Percentiles rank a stretch among this genome's conserved stretches.
phyloP scores from a whole-genome alignment of 2,329 filamentous ascomycete genomes.

The Hypoxylon sp. region DNA sequence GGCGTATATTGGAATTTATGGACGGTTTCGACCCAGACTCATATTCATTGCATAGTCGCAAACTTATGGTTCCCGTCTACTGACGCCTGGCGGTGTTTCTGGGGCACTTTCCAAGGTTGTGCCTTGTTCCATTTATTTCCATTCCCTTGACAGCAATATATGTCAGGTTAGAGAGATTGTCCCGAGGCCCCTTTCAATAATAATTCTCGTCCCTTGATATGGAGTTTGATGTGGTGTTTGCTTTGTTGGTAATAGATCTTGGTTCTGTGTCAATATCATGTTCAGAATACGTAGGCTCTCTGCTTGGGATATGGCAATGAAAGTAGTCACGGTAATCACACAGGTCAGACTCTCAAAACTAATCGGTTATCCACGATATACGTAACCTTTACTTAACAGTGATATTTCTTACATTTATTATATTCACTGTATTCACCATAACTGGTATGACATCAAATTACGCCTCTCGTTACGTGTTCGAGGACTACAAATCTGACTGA shows the following conservation, averaged over 20 bases:
- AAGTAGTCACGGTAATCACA: too few relatives aligned
- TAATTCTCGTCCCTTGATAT: not conserved
- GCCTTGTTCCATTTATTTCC: not conserved
- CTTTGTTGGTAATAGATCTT: not conserved
- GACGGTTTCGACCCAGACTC: not conserved
- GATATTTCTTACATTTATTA: too few relatives aligned
- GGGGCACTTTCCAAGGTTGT: not conserved
- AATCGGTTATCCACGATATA: too few relatives aligned
- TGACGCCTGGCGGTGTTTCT: not conserved
- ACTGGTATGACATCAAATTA: too few relatives aligned
- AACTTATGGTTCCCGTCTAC: not conserved
- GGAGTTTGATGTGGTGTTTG: not conserved
- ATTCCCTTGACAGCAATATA: not conserved
- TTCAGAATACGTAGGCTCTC: not conserved
- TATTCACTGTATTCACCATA: too few relatives aligned
- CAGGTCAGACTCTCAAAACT: too few relatives aligned
- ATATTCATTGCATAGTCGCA: not conserved
- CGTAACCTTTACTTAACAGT: too few relatives aligned
- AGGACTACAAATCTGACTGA: too few relatives aligned
- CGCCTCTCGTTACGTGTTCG: too few relatives aligned
- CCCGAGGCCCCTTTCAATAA: not conserved
- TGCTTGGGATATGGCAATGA: not conserved
- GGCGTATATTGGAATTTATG: not conserved
- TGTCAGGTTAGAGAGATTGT: not conserved
- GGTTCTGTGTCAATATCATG: not conserved